Percentiles rank a stretch among this genome's conserved stretches.
Conservation (phyloP, 345 rosid genomes). For the Anastatica hierochuntica region DNA sequence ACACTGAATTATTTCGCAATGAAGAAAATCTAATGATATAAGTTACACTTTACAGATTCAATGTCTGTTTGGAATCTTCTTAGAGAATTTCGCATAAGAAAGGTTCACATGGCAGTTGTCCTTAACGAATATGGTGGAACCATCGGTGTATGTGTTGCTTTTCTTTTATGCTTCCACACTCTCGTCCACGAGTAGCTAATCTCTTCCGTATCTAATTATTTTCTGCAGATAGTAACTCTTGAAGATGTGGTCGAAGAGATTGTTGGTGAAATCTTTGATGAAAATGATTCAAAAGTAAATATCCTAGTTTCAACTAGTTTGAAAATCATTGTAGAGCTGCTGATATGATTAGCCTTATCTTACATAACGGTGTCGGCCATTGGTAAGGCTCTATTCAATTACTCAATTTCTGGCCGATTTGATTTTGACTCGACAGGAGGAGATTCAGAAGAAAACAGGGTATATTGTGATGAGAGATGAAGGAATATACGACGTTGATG, state of each 20-base stretch:
- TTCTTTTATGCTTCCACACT: slow-evolving; percentile 2
- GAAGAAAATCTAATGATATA: not conserved
- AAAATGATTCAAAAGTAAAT: slow-evolving; percentile 90
- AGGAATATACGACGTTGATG: slow-evolving; percentile 93
- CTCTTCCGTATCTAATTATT: not conserved
- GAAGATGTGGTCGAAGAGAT: slow-evolving; percentile 99
- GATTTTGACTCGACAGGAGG: slow-evolving; percentile 53
- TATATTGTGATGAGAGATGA: slow-evolving; percentile 95
- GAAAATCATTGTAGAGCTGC: not conserved
- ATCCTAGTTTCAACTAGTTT: slow-evolving; percentile 3
- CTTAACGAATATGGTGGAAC: slow-evolving; percentile 98
- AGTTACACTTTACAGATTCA: slow-evolving; percentile 59
- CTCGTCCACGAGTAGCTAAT: slow-evolving; percentile 9
- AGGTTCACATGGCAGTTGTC: slow-evolving; percentile 99
- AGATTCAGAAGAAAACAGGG: slow-evolving; percentile 98
- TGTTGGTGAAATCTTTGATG: slow-evolving; percentile 97
- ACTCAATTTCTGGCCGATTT: not conserved
- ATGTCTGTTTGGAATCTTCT: slow-evolving; percentile 99
- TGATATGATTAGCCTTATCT: not conserved
- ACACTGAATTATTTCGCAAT: not conserved
- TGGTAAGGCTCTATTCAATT: slow-evolving; percentile 1
- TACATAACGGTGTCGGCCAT: not conserved
- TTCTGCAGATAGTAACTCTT: slow-evolving; percentile 76
- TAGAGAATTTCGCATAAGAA: slow-evolving; percentile 94
- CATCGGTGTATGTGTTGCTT: slow-evolving; percentile 65